Evolutionary conservation across 2,329 filamentous ascomycete species (phyloP), one percentile per base, ranked within the genome.

Genomic region (Orbilia oligospora): DNA sequence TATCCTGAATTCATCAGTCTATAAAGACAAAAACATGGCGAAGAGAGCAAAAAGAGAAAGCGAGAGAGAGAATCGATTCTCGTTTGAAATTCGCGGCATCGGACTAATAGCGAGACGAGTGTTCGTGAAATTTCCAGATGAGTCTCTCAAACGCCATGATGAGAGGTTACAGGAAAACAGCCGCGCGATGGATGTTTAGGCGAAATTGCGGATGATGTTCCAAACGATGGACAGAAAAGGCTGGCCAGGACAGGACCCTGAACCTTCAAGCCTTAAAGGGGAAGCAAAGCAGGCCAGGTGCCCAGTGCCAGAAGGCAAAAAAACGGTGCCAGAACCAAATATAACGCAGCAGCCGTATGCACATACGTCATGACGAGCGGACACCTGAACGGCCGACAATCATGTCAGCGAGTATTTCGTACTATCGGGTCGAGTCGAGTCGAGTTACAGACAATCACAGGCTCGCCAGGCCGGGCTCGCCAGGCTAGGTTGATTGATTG

Each of bases 81-180:
- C n/a, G n/a, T n/a, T n/a, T n/a, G n/a, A 76, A n/a, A 61, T 66
- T 69, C 22, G 18, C 14, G 41, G 48, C 49, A 27, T 78, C 75
- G 75, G 75, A 72, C 48, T 68, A 20, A 68, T 64, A 8, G 75
- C 75, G 68, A 72, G 68, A 33, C 14, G 68, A 14, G 20, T 20
- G 48, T 78, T 30, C 75, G 75, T 78, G 75, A 78, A 78, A 72
- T 78, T 78, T 78, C 75, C 75, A 63, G 64, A 38, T 24, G 12
- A 27, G 56, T 27, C 36, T 56, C 53, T 67, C 38, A 58, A 38
- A 48, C 53, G 63, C 66, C 48, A 64, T 67, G 51, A 16, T 51
- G 55, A 18, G 18, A 61, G 68, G 22, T 58, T 49, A 64, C 61
- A 49, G 49, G 53, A 56, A 56, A 63, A 53, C 71, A 67, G 71